Evolutionary conservation across 257 asterid species (phyloP).

Genomic region (Paraleonurus japonicus): DNA sequence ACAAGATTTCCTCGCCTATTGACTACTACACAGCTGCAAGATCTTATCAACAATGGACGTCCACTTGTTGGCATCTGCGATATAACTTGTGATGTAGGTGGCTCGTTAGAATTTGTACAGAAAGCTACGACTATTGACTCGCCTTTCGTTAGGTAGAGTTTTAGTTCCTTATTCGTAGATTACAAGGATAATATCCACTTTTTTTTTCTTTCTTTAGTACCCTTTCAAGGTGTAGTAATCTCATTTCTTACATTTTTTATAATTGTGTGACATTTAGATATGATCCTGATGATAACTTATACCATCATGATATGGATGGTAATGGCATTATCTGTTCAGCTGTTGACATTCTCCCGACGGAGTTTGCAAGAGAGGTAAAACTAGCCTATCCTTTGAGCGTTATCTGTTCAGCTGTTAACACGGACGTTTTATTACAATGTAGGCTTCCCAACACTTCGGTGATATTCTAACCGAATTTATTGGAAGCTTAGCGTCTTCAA

Average conservation of each 20-base stretch:
- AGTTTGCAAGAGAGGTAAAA: constrained; percentile 89
- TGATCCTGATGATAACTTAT: constrained; percentile 64
- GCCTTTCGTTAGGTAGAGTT: constrained; percentile 80
- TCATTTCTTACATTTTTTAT: background rate
- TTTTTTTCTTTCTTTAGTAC: too few relatives aligned
- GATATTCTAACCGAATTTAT: constrained; percentile 80
- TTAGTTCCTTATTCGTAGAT: too few relatives aligned
- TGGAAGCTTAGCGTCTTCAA: constrained; percentile 69
- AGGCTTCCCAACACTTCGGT: constrained; percentile 97
- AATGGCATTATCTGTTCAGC: constrained; percentile 82
- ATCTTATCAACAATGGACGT: constrained; percentile 55
- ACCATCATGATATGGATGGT: constrained; percentile 81
- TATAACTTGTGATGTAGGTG: constrained; percentile 88
- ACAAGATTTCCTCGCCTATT: constrained; percentile 78
- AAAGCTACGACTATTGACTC: constrained; percentile 78
- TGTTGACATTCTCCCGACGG: constrained; percentile 96
- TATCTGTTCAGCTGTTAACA: background rate
- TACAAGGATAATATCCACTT: too few relatives aligned
- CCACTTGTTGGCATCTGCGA: constrained; percentile 91
- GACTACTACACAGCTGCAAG: constrained; percentile 68
- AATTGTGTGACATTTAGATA: constrained; percentile 46
- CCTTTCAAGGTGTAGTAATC: background rate
- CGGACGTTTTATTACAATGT: constrained; percentile 22
- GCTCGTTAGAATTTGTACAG: constrained; percentile 82
- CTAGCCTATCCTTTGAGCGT: constrained; percentile 1